phyloP scores from a whole-genome alignment of 345 rosid species.

The Trapa bicornis region DNA sequence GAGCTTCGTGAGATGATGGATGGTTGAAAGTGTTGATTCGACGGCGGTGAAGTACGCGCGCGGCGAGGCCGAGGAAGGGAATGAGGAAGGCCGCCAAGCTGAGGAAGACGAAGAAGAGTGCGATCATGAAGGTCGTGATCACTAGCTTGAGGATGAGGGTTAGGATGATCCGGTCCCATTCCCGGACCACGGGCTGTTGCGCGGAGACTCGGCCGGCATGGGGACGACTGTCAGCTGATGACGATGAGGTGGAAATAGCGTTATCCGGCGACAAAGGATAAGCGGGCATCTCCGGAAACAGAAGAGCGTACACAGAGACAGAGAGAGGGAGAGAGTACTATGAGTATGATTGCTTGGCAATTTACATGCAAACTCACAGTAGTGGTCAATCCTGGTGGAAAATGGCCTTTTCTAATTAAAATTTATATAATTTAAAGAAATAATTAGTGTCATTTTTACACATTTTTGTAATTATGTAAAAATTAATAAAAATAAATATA shows the following conservation, averaged over 20 bases:
- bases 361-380: no score
- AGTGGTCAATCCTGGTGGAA: no score
- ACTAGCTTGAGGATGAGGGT: slow-evolving; percentile 46
- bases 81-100: slow-evolving; percentile 30
- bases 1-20: slow-evolving; percentile 14
- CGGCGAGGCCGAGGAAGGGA: slow-evolving; percentile 41
- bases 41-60: slow-evolving; percentile 39
- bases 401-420: no score
- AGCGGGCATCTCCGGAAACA: slow-evolving; percentile 11
- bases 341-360: no score
- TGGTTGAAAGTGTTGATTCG: slow-evolving; percentile 23
- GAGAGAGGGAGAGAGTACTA: neutral
- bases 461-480: no score
- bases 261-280: slow-evolving; percentile 10
- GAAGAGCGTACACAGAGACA: neutral
- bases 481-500: no score
- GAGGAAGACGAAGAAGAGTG: slow-evolving; percentile 41
- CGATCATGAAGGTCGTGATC: slow-evolving; percentile 56
- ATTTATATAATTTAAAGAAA: no score
- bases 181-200: slow-evolving; percentile 22
- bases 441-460: no score
- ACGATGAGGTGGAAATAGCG: slow-evolving; percentile 5
- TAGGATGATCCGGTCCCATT: slow-evolving; percentile 35
- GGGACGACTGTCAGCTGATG: slow-evolving; percentile 4
- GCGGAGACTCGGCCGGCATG: slow-evolving; percentile 9